Base-by-base conservation (phyloP, 441 rosid genomes). In the Hura crepitans region DNA sequence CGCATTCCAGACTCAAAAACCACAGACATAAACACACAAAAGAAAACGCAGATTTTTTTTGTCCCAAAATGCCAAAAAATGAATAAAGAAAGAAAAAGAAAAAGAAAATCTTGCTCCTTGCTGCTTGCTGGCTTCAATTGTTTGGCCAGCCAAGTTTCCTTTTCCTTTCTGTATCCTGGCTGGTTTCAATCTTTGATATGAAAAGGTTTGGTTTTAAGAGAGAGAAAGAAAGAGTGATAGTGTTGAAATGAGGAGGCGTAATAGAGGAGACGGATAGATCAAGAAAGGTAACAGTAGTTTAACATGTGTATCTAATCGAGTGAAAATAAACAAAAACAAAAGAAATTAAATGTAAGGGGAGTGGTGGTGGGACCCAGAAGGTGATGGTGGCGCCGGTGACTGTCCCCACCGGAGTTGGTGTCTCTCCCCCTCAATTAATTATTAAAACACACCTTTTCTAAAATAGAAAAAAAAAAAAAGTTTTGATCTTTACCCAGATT, bases 361-460 rank as follows among this genome's bases (percentile, higher is more conserved):
- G 4, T 50, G 20, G 76, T 66, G 79, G 83, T 66, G 85, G 89
- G 80, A 66, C 77, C 80, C 71, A 18, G 62, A 60, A 53, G 69
- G 78, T 65, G 86, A 81, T 69, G 88, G 86, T 84, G 87, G 82
- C 79, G 72, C 78, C 53, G 78, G 64, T 47, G 75, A 73, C 81
- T 70, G 71, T 51, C 46, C 82, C 87, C 78, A 80, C 87, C 80
- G 66, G 46, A 62, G 77, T 68, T 55, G 73, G 79, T 76, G 70
- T 31, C 69, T 39, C 65, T 31, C 43, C 47, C n/a, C 25, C 25
- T 39, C 37, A 42, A 42, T 42, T 42, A 42, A 42, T 10, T 10
- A 42, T 8, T n/a, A n/a, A n/a, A n/a, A n/a, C n/a, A n/a, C n/a
- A n/a, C n/a, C n/a, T n/a, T 35, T 35, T 35, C 3, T 0, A 35